Conservation (phyloP, 257 asterid genomes). For the Przewalskia tangutica region DNA sequence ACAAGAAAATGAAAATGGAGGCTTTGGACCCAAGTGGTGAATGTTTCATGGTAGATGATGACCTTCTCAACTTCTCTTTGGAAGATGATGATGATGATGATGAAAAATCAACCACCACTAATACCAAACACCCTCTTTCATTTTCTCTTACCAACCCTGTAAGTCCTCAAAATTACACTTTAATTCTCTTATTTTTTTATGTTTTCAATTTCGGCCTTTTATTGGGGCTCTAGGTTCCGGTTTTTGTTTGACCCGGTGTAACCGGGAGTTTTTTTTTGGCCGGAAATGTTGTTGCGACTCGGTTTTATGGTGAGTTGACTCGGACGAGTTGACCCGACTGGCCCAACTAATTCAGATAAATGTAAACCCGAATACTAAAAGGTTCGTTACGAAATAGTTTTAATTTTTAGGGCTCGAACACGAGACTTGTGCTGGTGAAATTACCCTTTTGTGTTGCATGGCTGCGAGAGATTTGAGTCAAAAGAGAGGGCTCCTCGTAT, state of each 20-base stretch:
- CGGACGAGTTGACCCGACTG: conserved; percentile 12
- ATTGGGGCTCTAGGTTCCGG: conserved; percentile 8
- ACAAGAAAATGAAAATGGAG: conserved; percentile 28
- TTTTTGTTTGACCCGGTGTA: conserved; percentile 27
- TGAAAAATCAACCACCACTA: not conserved
- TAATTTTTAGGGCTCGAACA: not conserved
- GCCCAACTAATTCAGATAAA: too few species aligned
- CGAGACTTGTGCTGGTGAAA: not conserved
- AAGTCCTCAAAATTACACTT: conserved; percentile 13
- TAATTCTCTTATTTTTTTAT: not conserved
- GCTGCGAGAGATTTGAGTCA: not conserved
- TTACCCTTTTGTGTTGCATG: not conserved
- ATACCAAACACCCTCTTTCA: not conserved
- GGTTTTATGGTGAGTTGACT: conserved; percentile 23
- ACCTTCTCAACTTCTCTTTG: conserved; percentile 60
- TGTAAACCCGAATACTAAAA: not conserved
- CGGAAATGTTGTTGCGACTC: conserved; percentile 15
- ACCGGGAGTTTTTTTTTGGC: conserved; percentile 8
- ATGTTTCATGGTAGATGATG: conserved; percentile 39
- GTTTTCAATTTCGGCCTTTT: not conserved
- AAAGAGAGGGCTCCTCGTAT: not conserved
- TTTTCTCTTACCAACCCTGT: conserved; percentile 19
- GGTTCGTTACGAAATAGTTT: too few species aligned
- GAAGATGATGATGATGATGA: conserved; percentile 23
- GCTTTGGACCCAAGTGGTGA: conserved; percentile 25